Conservation (phyloP, 2,329 filamentous ascomycete species). For the Botryosphaeria dothidea region DNA sequence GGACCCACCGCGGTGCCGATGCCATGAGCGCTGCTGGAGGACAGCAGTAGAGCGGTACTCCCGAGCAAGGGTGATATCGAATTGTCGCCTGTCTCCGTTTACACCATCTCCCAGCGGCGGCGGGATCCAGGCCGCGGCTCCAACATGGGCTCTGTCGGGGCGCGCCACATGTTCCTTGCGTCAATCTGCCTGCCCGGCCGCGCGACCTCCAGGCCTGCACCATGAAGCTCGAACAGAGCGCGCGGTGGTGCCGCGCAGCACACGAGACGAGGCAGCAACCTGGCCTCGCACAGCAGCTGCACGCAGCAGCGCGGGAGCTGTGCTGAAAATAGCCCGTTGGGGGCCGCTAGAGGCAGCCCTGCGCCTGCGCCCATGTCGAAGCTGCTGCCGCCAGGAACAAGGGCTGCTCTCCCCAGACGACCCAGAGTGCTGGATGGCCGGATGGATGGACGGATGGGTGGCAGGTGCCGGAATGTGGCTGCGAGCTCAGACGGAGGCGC, state of each 20-base stretch:
- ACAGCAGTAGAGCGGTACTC: background rate
- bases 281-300: slow-evolving; percentile 15
- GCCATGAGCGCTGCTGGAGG: slow-evolving; percentile 10
- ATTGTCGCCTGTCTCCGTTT: background rate
- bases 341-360: background rate
- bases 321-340: background rate
- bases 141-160: background rate
- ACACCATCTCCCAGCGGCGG: background rate
- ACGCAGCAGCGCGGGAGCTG: slow-evolving; percentile 1
- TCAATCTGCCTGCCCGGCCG: slow-evolving; percentile 1
- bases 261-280: background rate
- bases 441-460: too few relatives aligned
- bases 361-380: background rate
- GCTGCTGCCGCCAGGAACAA: background rate
- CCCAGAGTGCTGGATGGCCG: background rate
- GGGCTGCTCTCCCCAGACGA: background rate
- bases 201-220: background rate
- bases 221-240: background rate
- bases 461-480: slow-evolving; percentile 5
- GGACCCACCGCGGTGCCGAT: background rate
- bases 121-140: background rate
- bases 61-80: slow-evolving; percentile 12
- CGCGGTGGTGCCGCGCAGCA: background rate
- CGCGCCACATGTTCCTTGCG: slow-evolving; percentile 6
- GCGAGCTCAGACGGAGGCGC: background rate